Evolutionary conservation across 768 basidiomycete genomes (phyloP).

Genomic region (Mycena epipterygia): DNA sequence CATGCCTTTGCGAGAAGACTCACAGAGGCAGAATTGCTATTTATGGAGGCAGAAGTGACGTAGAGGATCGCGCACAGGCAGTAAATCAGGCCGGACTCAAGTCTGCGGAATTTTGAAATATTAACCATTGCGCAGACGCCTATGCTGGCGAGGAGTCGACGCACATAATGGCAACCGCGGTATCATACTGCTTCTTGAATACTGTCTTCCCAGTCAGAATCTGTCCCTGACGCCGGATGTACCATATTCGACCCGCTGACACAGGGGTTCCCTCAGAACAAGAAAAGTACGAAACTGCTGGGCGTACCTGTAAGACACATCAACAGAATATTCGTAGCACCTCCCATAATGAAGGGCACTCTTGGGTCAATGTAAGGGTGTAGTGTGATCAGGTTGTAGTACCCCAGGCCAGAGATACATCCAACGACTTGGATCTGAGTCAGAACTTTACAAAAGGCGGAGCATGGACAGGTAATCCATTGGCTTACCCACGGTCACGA

Average conservation of each 20-base stretch:
- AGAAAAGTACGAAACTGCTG: neutral
- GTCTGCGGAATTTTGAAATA: neutral
- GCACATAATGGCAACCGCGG: neutral
- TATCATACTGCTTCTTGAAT: neutral
- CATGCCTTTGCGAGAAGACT: neutral
- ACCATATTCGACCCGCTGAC: conserved; percentile 4
- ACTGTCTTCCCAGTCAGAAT: neutral
- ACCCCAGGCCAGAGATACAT: neutral
- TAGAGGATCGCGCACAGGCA: neutral
- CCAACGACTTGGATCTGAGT: neutral
- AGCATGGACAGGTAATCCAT: neutral
- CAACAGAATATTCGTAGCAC: neutral
- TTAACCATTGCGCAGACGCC: neutral
- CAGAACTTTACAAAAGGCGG: neutral
- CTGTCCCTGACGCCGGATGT: neutral
- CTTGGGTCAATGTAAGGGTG: neutral
- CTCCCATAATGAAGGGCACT: neutral
- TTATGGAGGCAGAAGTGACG: neutral
- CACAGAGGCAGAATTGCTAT: neutral
- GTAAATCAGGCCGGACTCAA: neutral
- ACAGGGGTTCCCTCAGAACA: neutral
- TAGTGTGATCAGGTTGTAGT: too few species aligned
- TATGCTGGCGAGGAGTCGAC: neutral
- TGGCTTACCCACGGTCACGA: neutral
- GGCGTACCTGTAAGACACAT: neutral